Conservation (phyloP, 495 filamentous ascomycete species). For the Rostrohypoxylon terebratum region DNA sequence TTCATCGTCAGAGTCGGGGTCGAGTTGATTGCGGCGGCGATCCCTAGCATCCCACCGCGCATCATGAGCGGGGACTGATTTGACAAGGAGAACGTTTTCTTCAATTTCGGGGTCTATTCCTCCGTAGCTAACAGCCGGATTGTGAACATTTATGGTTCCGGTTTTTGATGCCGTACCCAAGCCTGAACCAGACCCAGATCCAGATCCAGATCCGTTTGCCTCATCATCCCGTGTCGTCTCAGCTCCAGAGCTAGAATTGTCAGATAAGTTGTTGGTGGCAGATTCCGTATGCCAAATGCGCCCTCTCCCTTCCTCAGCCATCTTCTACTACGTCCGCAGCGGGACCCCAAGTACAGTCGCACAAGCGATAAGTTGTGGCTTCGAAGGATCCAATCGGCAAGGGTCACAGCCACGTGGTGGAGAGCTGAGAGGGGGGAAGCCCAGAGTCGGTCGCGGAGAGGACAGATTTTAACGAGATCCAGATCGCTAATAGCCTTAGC, state of each 20-base stretch:
- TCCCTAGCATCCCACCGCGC: slow-evolving; percentile 26
- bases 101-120: slow-evolving; percentile 47
- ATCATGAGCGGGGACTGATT: slow-evolving; percentile 41
- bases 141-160: slow-evolving; percentile 39
- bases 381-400: slow-evolving; percentile 44
- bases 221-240: slow-evolving; percentile 6
- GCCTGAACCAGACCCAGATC: neutral
- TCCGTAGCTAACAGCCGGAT: slow-evolving; percentile 46
- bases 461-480: slow-evolving; percentile 35
- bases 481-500: slow-evolving; percentile 28
- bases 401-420: slow-evolving; percentile 41
- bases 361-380: slow-evolving; percentile 30
- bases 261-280: slow-evolving; percentile 7
- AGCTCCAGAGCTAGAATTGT: slow-evolving; percentile 21
- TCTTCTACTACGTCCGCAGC: slow-evolving; percentile 28
- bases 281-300: slow-evolving; percentile 13
- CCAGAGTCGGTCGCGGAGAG: slow-evolving; percentile 19
- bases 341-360: slow-evolving; percentile 35
- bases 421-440: slow-evolving; percentile 23
- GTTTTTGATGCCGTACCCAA: slow-evolving; percentile 23
- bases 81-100: slow-evolving; percentile 38
- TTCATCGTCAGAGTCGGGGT: slow-evolving; percentile 32
- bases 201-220: neutral
- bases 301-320: slow-evolving; percentile 25
- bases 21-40: slow-evolving; percentile 32